These are phyloP conservation scores for Papiliotrema laurentii DNA, from an alignment of 1,284 basidiomycete species.

Conservation along the genomic window DNA sequence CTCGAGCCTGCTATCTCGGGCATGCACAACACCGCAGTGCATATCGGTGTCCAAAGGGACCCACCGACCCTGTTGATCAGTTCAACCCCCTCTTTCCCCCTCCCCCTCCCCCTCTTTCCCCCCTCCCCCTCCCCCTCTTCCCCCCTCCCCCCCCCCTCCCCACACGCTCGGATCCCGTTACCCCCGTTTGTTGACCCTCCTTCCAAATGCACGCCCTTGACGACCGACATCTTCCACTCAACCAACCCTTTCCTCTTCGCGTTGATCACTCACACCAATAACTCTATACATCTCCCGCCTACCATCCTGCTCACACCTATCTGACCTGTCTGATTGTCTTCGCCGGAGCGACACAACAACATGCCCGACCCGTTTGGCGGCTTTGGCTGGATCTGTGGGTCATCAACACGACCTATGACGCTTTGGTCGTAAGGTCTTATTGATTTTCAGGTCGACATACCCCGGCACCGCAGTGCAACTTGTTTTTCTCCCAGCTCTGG, in stretches of 20 bases:
- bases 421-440: background rate
- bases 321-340: too few relatives aligned
- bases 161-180: too few relatives aligned
- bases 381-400: conserved; percentile 44
- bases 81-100: background rate
- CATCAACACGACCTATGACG: background rate
- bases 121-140: too few relatives aligned
- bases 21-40: too few relatives aligned
- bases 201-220: background rate
- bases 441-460: conserved; percentile 34
- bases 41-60: too few relatives aligned
- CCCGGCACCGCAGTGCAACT: conserved; percentile 48
- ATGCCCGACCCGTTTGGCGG: conserved; percentile 44
- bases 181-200: too few relatives aligned
- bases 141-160: too few relatives aligned
- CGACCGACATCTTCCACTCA: background rate
- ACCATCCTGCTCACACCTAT: too few relatives aligned
- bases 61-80: too few relatives aligned
- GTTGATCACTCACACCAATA: background rate
- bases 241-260: background rate
- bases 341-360: too few relatives aligned
- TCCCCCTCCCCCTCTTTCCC: background rate
- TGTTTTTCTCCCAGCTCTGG: conserved; percentile 48
- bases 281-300: too few relatives aligned
- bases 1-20: background rate